A percentile compares a stretch with the other conserved stretches of the same genome.
phyloP scores from a whole-genome alignment of 441 rosid species.

The Bruguiera hainesii region DNA sequence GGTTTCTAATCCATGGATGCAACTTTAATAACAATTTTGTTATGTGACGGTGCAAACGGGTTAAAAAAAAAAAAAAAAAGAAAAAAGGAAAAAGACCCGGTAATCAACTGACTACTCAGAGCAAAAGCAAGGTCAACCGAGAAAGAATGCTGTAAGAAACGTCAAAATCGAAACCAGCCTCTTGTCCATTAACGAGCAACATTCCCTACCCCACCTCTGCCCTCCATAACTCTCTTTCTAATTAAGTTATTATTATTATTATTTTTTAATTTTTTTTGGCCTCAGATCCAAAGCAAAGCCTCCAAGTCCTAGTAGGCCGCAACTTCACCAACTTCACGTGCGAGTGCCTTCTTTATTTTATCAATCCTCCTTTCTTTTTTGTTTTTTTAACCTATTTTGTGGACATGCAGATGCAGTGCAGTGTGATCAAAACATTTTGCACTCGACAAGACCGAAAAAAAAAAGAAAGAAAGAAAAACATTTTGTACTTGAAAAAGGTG shows the following conservation, averaged over 20 bases:
- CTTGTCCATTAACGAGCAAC: constrained; percentile 29
- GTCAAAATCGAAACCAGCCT: constrained; percentile 23
- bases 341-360: not conserved
- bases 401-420: not conserved
- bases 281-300: constrained; percentile 38
- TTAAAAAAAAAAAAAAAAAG: no score
- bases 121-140: not conserved
- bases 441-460: not conserved
- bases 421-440: not conserved
- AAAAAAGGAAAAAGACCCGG: not conserved
- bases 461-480: not conserved
- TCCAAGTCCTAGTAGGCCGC: constrained; percentile 5
- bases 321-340: constrained; percentile 29
- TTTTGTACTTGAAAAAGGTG: not conserved
- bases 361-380: not conserved
- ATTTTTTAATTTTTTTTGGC: not conserved
- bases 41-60: no score
- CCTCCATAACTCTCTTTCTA: not conserved
- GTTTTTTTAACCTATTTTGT: not conserved
- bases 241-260: not conserved
- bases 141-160: constrained; percentile 1
- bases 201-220: constrained; percentile 27
- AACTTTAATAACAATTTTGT: no score
- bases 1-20: no score
- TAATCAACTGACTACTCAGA: not conserved